Base-by-base conservation (phyloP, 768 basidiomycete genomes). In the Trametes cinnabarina region DNA sequence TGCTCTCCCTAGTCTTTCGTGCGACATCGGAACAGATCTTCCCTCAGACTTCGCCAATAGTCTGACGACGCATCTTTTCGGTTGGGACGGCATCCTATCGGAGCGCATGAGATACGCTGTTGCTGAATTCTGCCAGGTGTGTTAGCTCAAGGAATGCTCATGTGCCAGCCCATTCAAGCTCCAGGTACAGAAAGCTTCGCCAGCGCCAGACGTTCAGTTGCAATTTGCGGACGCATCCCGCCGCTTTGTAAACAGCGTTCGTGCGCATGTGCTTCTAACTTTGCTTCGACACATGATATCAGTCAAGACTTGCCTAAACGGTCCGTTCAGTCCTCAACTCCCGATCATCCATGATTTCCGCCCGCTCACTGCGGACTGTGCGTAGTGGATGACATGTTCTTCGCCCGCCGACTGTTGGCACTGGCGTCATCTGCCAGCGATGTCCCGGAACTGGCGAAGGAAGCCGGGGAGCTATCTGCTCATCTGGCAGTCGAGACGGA, bases 341-440 rank as follows among this genome's bases (percentile, higher is more conserved):
- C 26, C 30, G 19, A 17, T 17, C 35, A 40, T 63, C 20, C 41
- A 50, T 60, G 52, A 49, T 57, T 43, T 46, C 25, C 30, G 46
- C 25, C 47, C 50, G 60, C 22, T 51, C 47, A 65, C 60, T 61
- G 34, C 58, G 42, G 12, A 34, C 47, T 12, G 44, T 46, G 4
- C 50, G 23, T 63, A 90, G 88, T 71, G 46, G 71, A 74, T 34
- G 88, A 90, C 65, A 70, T 84, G 46, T 83, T 83, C n/a, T 90
- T 90, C 63, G 79, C 85, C 12, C 70, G 80, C 32, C 80, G 87
- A 73, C 86, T 57, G 77, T 85, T 19, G n/a, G 76, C 82, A 4
- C 85, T 88, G 65, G 83, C 84, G 1, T 70, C 79, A 7, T 75
- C 86, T 15, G 79, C 79, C 1, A 82, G 79, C 53, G 69, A 68